Conservation (phyloP, 228 moss, liverwort and hornwort genomes). For the Sphagnum magellanicum region DNA sequence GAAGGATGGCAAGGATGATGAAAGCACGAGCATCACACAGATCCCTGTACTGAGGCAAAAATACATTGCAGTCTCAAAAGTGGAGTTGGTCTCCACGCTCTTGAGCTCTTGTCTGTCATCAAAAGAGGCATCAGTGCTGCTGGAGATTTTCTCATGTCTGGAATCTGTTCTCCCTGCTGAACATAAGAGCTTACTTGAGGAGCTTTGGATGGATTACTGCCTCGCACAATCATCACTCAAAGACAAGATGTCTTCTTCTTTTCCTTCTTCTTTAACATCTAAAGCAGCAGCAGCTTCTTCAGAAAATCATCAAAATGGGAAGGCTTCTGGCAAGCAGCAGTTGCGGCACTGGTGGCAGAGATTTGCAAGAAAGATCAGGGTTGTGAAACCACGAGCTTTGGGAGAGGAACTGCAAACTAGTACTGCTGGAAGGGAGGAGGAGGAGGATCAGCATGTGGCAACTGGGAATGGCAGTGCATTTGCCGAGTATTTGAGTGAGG, state of each 20-base stretch:
- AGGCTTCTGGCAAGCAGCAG: too few relatives aligned
- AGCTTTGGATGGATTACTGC: constrained; percentile 70
- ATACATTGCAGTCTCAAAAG: constrained; percentile 69
- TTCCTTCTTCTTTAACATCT: constrained; percentile 15
- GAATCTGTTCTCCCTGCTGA: constrained; percentile 73
- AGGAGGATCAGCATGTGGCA: too few relatives aligned
- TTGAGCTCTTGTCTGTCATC: constrained; percentile 34
- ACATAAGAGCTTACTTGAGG: constrained; percentile 73
- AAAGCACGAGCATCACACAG: constrained; percentile 45
- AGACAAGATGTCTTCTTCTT: constrained; percentile 23
- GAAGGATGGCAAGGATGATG: too few relatives aligned
- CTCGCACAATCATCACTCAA: constrained; percentile 38
- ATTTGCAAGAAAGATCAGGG: constrained; percentile 11
- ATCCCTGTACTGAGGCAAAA: constrained; percentile 85
- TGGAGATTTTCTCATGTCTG: constrained; percentile 67
- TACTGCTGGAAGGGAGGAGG: background rate
- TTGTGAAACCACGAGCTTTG: background rate
- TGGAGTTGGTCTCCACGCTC: constrained; percentile 74
- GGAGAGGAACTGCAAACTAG: too few relatives aligned
- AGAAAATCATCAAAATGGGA: too few relatives aligned
- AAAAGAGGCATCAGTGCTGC: constrained; percentile 36
- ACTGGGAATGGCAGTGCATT: constrained; percentile 1
- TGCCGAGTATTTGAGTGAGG: background rate
- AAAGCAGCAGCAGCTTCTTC: background rate
- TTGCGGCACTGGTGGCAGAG: constrained; percentile 34